Conservation (phyloP, 495 filamentous ascomycete genomes). For the Penicillium desertorum region DNA sequence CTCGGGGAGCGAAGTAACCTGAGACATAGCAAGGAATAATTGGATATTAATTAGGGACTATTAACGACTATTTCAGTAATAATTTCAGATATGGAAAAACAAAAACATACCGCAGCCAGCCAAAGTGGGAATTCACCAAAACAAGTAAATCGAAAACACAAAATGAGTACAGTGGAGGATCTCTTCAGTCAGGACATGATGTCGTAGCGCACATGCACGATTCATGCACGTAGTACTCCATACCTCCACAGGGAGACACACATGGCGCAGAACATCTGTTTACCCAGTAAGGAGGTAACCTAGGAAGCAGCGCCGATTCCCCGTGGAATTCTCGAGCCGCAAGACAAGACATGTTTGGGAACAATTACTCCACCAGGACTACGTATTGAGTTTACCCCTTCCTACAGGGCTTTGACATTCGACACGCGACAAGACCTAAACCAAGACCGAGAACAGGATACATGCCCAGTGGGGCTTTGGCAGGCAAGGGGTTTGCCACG, state of each 20-base stretch:
- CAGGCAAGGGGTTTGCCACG: slow-evolving; percentile 10
- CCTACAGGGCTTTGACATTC: neutral
- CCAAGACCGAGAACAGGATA: neutral
- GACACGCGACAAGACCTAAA: slow-evolving; percentile 1
- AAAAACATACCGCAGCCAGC: neutral
- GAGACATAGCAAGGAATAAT: neutral
- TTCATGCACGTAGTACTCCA: neutral
- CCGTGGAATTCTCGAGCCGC: slow-evolving; percentile 8
- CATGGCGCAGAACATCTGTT: neutral
- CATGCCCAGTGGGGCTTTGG: neutral
- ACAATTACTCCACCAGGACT: neutral
- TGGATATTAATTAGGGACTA: neutral
- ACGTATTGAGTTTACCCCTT: neutral
- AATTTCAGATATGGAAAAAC: neutral
- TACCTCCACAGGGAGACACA: neutral
- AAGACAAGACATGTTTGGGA: slow-evolving; percentile 10
- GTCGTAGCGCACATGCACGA: neutral
- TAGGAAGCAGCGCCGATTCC: neutral
- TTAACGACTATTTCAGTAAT: neutral
- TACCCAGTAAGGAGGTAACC: neutral
- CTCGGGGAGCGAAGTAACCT: too few species aligned
- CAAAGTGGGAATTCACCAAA: neutral
- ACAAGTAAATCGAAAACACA: neutral
- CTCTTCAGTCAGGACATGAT: neutral
- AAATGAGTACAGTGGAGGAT: neutral